A percentile compares a stretch with the other conserved stretches of the same genome.
Evolutionary conservation across 768 basidiomycete species (phyloP).

Genomic region (Russula sp.): DNA sequence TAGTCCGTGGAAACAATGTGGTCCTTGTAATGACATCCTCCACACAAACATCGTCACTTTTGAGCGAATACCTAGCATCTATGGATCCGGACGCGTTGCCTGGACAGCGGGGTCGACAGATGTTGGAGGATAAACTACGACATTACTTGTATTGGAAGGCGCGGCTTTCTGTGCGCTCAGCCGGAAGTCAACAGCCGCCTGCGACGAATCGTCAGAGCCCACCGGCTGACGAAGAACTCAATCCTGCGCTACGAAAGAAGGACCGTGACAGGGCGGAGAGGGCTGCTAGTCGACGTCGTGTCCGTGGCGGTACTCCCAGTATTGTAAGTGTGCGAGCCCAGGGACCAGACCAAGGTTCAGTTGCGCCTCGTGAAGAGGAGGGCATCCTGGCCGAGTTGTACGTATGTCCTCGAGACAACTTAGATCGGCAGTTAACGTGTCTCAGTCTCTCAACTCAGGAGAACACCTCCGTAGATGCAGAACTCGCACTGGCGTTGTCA

Average conservation of each 20-base stretch:
- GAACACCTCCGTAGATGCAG: constrained; percentile 31
- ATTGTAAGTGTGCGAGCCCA: constrained; percentile 6
- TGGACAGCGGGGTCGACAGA: constrained; percentile 56
- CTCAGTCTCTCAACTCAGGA: constrained; percentile 15
- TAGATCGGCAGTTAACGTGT: background rate
- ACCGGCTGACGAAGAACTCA: constrained; percentile 36
- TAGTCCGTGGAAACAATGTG: constrained; percentile 55
- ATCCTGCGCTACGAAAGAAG: constrained; percentile 73
- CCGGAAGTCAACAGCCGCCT: constrained; percentile 29
- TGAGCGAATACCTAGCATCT: constrained; percentile 72
- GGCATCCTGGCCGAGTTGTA: constrained; percentile 35
- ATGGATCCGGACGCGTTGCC: constrained; percentile 51
- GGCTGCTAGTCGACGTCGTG: constrained; percentile 56
- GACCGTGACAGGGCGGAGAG: constrained; percentile 56
- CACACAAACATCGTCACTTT: constrained; percentile 58
- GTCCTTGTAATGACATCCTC: constrained; percentile 88
- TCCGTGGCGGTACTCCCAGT: constrained; percentile 62
- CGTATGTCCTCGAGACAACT: background rate
- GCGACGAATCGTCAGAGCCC: constrained; percentile 24
- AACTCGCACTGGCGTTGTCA: constrained; percentile 26
- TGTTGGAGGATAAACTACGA: constrained; percentile 75
- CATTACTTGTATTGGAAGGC: constrained; percentile 80
- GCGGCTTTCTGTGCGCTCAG: constrained; percentile 33
- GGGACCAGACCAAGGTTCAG: background rate
- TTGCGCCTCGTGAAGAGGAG: constrained; percentile 27